Evolutionary conservation across 495 filamentous ascomycete genomes (phyloP).

Genomic region (Penicillium desertorum): DNA sequence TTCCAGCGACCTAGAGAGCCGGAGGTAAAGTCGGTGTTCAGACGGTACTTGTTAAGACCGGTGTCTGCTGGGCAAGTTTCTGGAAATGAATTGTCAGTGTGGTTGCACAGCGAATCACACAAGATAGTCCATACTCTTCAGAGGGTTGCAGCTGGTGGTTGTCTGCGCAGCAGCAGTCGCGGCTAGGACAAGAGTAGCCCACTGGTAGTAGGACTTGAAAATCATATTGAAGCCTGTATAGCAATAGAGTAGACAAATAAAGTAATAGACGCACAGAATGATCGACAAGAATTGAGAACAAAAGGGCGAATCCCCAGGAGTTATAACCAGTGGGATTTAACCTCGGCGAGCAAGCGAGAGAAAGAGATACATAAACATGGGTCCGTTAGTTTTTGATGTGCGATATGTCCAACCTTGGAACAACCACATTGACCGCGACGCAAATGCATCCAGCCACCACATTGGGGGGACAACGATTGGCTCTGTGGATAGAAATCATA

Average conservation of each 20-base stretch:
- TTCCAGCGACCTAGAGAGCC: conserved; percentile 59
- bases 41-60: conserved; percentile 57
- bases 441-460: conserved; percentile 7
- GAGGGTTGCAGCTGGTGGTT: conserved; percentile 67
- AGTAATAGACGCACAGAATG: not conserved
- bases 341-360: not conserved
- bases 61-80: conserved; percentile 60
- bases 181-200: conserved; percentile 23
- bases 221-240: conserved; percentile 12
- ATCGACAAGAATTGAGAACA: not conserved
- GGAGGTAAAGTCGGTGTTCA: conserved; percentile 64
- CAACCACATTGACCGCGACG: conserved; percentile 14
- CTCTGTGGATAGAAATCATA: not conserved
- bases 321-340: conserved; percentile 5
- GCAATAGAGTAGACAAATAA: not conserved
- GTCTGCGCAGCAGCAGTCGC: conserved; percentile 60
- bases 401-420: conserved; percentile 14
- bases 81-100: conserved; percentile 17
- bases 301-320: not conserved
- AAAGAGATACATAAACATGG: not conserved
- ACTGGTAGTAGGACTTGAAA: conserved; percentile 22
- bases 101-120: too few relatives aligned
- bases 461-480: conserved; percentile 15
- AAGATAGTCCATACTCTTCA: conserved; percentile 43
- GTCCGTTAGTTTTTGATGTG: conserved; percentile 15